Percentiles rank a stretch among this genome's conserved stretches.
phyloP scores from a whole-genome alignment of 257 asterid genomes.

The Jacaranda mimosifolia region DNA sequence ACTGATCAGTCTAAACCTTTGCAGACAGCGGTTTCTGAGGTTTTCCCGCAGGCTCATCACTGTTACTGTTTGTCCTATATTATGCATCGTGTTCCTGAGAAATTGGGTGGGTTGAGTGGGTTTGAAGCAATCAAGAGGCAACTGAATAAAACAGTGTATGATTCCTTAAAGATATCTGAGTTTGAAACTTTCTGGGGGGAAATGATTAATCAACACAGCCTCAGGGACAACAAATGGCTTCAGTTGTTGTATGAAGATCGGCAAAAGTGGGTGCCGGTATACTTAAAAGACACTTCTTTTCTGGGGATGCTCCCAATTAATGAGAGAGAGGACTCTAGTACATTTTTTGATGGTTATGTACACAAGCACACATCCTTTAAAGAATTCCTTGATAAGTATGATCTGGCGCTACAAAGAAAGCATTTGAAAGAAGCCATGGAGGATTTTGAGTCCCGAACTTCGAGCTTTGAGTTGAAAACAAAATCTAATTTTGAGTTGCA shows the following conservation, averaged over 20 bases:
- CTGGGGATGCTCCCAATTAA: constrained; percentile 55
- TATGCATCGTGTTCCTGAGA: constrained; percentile 67
- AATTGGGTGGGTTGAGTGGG: constrained; percentile 68
- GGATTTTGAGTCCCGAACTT: constrained; percentile 60
- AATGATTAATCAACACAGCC: constrained; percentile 57
- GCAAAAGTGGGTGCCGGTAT: constrained; percentile 64
- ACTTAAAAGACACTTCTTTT: constrained; percentile 58
- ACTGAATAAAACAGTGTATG: constrained; percentile 56
- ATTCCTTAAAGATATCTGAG: constrained; percentile 62
- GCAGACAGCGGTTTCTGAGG: constrained; percentile 58
- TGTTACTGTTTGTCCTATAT: constrained; percentile 55
- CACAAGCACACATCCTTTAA: constrained; percentile 66
- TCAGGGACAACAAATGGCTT: constrained; percentile 63
- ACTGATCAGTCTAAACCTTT: constrained; percentile 61
- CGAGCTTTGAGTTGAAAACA: constrained; percentile 54
- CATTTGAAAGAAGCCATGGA: constrained; percentile 58
- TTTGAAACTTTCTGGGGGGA: constrained; percentile 59
- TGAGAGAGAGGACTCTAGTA: constrained; percentile 44
- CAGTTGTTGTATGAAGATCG: constrained; percentile 60
- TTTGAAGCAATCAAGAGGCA: constrained; percentile 59
- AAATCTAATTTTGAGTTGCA: constrained; percentile 66
- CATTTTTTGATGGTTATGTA: constrained; percentile 63
- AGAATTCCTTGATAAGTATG: constrained; percentile 68
- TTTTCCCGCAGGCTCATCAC: constrained; percentile 57
- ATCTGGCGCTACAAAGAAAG: constrained; percentile 63